Conservation (phyloP, 306 rosid species). For the Hippophae gyantsensis region DNA sequence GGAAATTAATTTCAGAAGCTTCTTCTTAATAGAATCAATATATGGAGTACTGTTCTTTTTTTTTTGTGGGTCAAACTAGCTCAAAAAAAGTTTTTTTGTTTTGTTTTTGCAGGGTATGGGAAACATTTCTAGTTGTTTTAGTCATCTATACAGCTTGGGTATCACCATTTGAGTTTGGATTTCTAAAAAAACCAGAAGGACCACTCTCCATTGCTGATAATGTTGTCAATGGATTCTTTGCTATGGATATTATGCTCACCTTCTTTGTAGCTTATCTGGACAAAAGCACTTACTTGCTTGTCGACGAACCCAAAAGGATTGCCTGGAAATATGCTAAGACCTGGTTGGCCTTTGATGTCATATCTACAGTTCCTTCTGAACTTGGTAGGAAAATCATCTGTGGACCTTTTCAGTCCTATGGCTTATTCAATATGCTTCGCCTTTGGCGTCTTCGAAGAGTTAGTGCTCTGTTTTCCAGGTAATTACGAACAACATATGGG, state of each 20-base stretch:
- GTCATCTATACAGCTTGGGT: constrained; percentile 93
- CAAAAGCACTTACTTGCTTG: constrained; percentile 50
- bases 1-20: not conserved
- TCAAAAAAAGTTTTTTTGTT: constrained; percentile 1
- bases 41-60: not conserved
- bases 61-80: constrained; percentile 2
- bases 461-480: constrained; percentile 70
- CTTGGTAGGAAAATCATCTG: constrained; percentile 44
- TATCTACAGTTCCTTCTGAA: constrained; percentile 77
- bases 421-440: constrained; percentile 82
- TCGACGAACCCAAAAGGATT: constrained; percentile 52
- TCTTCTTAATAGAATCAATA: not conserved
- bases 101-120: constrained; percentile 56
- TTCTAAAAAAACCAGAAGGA: constrained; percentile 49
- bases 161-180: constrained; percentile 92
- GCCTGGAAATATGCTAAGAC: constrained; percentile 57
- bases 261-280: constrained; percentile 88
- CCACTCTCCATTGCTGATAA: constrained; percentile 63
- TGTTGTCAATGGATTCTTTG: constrained; percentile 71
- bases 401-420: constrained; percentile 48
- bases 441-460: constrained; percentile 98
- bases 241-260: constrained; percentile 65
- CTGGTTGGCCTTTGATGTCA: constrained; percentile 67
- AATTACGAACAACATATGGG: no score
- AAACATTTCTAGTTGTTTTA: constrained; percentile 55